phyloP scores from a whole-genome alignment of 164 flowering plant species.

The Vitis vinifera region DNA sequence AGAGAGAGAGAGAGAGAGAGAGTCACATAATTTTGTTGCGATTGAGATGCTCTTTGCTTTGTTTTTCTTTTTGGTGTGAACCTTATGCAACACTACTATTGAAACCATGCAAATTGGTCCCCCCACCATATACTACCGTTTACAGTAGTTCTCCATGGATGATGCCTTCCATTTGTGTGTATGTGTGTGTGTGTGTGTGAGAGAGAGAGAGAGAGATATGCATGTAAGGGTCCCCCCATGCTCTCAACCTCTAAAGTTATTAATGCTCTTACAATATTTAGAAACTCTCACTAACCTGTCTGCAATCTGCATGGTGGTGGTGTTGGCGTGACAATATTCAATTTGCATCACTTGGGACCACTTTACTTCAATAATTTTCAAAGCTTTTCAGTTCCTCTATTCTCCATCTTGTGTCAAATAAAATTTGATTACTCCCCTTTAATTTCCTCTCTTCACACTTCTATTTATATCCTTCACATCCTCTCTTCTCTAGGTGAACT shows the following conservation, averaged over 20 bases:
- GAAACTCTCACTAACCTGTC: slow-evolving; percentile 36
- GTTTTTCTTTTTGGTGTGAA: slow-evolving; percentile 13
- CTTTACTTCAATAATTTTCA: slow-evolving; percentile 15
- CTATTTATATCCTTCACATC: slow-evolving; percentile 32
- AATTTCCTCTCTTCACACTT: not conserved
- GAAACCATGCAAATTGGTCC: slow-evolving; percentile 34
- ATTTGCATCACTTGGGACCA: slow-evolving; percentile 57
- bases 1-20: slow-evolving; percentile 1
- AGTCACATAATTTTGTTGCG: slow-evolving; percentile 7
- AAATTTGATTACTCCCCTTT: not conserved
- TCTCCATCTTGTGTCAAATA: not conserved
- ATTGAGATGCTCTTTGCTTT: slow-evolving; percentile 16
- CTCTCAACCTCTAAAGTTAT: slow-evolving; percentile 18
- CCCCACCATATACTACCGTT: slow-evolving; percentile 5
- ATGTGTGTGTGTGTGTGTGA: not conserved
- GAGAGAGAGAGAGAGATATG: slow-evolving; percentile 14
- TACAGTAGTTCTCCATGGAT: not conserved
- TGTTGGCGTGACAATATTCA: slow-evolving; percentile 68
- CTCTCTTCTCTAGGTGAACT: slow-evolving; percentile 11
- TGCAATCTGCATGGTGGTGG: slow-evolving; percentile 34
- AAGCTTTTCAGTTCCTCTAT: slow-evolving; percentile 6
- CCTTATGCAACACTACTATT: slow-evolving; percentile 12
- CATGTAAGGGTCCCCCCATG: slow-evolving; percentile 23
- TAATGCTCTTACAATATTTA: slow-evolving; percentile 30
- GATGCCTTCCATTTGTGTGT: slow-evolving; percentile 5